These are phyloP conservation scores for Triticum aestivum DNA, from an alignment of 176 grass and related monocot genomes.

Conservation along the genomic window IWGSC_CS_RefSeq_v2.1 NC_057809.1:568261349-568261848, in stretches of 20 bases:
- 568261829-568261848: neutral
- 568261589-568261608: constrained; percentile 99
- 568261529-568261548: constrained; percentile 3
- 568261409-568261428: constrained; percentile 30
- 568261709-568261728: neutral
- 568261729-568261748: neutral
- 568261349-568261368: constrained; percentile 89
- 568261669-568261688: neutral
- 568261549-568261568: constrained; percentile 99
- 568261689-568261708: neutral
- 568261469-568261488: constrained; percentile 9
- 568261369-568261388: constrained; percentile 77
- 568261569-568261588: constrained; percentile 98
- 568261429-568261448: constrained; percentile 3
- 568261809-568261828: neutral
- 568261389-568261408: constrained; percentile 98
- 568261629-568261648: constrained; percentile 18
- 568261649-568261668: constrained; percentile 18
- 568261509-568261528: neutral
- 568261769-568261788: neutral
- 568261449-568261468: constrained; percentile 23
- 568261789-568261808: neutral
- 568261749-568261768: neutral
- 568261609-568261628: constrained; percentile 93
- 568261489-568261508: neutral